Conservation (phyloP, 768 basidiomycete species). For the Coprinellus micaceus region DNA sequence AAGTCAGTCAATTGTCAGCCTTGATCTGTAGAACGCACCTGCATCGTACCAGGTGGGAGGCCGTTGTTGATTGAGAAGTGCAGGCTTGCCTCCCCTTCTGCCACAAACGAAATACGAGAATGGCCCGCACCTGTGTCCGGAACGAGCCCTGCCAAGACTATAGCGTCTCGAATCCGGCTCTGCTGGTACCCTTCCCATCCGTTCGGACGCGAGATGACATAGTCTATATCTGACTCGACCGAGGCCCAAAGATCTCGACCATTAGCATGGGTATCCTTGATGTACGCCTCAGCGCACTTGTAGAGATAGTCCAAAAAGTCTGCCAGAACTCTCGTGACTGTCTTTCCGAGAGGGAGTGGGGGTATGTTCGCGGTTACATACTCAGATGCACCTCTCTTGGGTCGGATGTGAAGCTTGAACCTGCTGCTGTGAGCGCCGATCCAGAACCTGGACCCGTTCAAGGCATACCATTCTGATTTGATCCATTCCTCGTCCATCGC, state of each 20-base stretch:
- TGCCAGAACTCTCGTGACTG: conserved; percentile 40
- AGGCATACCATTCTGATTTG: conserved; percentile 39
- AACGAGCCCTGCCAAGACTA: conserved; percentile 50
- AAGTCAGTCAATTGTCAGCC: neutral
- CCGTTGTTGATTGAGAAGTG: conserved; percentile 53
- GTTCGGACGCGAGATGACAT: conserved; percentile 59
- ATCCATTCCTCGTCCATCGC: conserved; percentile 42
- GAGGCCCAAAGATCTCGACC: conserved; percentile 45
- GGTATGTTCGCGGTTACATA: conserved; percentile 28
- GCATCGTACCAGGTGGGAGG: conserved; percentile 34
- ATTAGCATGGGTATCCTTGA: conserved; percentile 42
- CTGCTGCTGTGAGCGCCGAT: conserved; percentile 14
- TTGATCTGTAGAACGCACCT: conserved; percentile 24
- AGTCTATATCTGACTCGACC: conserved; percentile 40
- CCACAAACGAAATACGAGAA: conserved; percentile 50
- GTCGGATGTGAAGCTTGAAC: conserved; percentile 42
- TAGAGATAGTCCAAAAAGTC: conserved; percentile 51
- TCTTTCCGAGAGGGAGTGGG: conserved; percentile 40
- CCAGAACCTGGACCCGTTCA: neutral
- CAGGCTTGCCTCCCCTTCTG: conserved; percentile 61
- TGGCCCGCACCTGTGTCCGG: conserved; percentile 34
- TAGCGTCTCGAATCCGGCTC: conserved; percentile 50
- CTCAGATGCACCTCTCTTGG: conserved; percentile 16
- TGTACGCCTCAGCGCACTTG: conserved; percentile 41
- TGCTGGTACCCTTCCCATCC: conserved; percentile 66